Percentiles rank a stretch among this genome's conserved stretches.
phyloP scores from a whole-genome alignment of 495 filamentous ascomycete species.

The Massariosphaeria phaeospora region DNA sequence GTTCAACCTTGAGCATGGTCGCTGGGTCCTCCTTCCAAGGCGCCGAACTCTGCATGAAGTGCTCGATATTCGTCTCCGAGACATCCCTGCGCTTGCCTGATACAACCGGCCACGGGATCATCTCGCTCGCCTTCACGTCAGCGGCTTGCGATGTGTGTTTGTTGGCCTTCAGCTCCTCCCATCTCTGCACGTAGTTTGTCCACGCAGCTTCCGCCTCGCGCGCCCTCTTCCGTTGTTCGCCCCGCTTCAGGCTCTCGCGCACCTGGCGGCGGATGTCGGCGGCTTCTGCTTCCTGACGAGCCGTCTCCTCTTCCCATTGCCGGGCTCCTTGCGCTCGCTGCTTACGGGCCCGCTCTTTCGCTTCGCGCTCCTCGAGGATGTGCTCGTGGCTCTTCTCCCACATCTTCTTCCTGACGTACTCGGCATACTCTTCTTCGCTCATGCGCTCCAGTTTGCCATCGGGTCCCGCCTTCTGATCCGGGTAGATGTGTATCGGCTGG shows the following conservation, averaged over 20 bases:
- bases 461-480: conserved; percentile 42
- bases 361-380: conserved; percentile 59
- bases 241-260: conserved; percentile 52
- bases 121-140: not conserved
- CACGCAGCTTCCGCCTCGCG: conserved; percentile 54
- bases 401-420: conserved; percentile 80
- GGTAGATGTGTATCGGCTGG: conserved; percentile 75
- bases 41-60: conserved; percentile 57
- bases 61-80: conserved; percentile 54
- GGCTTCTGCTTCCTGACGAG: conserved; percentile 36
- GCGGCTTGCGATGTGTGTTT: conserved; percentile 14
- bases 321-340: conserved; percentile 42
- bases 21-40: conserved; percentile 27
- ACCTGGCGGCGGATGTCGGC: conserved; percentile 35
- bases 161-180: conserved; percentile 53
- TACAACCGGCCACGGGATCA: conserved; percentile 74
- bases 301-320: conserved; percentile 34
- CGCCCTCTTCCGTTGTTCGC: conserved; percentile 45
- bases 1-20: conserved; percentile 69
- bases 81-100: conserved; percentile 59
- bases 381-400: conserved; percentile 79
- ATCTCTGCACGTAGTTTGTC: conserved; percentile 59
- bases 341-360: conserved; percentile 48
- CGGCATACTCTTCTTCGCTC: conserved; percentile 85
- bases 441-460: conserved; percentile 71